Percentiles rank a stretch among this genome's conserved stretches.
Conservation (phyloP, 495 filamentous ascomycete genomes). For the Pseudotulostoma volvatum region DNA sequence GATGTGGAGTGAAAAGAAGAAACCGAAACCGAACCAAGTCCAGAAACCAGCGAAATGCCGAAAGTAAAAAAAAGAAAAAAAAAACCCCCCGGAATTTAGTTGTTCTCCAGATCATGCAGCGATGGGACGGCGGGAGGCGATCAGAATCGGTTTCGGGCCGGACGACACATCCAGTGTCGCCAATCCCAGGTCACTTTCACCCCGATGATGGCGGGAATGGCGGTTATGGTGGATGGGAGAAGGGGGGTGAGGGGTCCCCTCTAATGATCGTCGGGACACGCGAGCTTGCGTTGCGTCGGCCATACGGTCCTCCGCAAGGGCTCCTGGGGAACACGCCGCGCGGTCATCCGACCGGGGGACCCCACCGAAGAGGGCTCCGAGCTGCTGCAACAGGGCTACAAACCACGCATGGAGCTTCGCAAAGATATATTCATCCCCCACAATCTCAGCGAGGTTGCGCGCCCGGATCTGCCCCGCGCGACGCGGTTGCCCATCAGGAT, state of each 20-base stretch:
- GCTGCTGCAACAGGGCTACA: conserved; percentile 51
- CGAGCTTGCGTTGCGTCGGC: conserved; percentile 9
- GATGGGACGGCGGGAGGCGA: conserved; percentile 23
- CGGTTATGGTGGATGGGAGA: neutral
- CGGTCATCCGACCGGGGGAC: conserved; percentile 28
- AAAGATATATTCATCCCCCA: conserved; percentile 76
- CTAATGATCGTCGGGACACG: conserved; percentile 11
- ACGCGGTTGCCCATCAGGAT: conserved; percentile 39
- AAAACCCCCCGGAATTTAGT: no score
- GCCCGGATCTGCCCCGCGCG: conserved; percentile 43
- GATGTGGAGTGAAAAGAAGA: neutral
- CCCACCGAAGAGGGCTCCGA: conserved; percentile 37
- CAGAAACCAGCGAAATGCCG: no score
- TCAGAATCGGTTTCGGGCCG: conserved; percentile 28
- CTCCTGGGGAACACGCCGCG: conserved; percentile 26
- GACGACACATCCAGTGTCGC: conserved; percentile 23
- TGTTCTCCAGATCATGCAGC: conserved; percentile 25
- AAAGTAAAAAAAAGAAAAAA: neutral
- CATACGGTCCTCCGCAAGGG: conserved; percentile 14
- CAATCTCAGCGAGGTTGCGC: conserved; percentile 68
- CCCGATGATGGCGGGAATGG: conserved; percentile 11
- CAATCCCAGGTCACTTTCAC: conserved; percentile 21
- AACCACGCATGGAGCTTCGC: conserved; percentile 72
- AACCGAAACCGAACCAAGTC: neutral
- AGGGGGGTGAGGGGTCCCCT: conserved; percentile 6